Base-by-base conservation (phyloP, 768 basidiomycete genomes). In the Lactarius evosmus region DNA sequence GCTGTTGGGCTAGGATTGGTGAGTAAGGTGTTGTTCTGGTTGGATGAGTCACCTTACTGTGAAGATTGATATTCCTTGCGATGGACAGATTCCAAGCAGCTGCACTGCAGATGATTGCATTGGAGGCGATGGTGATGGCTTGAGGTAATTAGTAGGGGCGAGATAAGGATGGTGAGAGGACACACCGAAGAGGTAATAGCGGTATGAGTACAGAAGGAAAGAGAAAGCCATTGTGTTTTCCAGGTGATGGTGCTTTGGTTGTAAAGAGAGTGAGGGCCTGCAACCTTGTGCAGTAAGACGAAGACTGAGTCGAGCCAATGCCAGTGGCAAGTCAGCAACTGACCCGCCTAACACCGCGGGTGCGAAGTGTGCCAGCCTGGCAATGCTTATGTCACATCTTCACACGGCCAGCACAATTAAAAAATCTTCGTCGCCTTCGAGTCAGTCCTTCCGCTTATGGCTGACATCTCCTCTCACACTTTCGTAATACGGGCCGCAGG, bases 51-150 rank as follows among this genome's bases (percentile, higher is more conserved):
- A 12, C 6, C 61, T 53, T 40, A 69, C 67, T 36, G 38, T 17
- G 40, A 36, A 64, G 7, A 30, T 40, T 22, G 25, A 51, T 46
- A 50, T 19, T 57, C 25, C 58, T 58, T 12, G 66, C 57, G 41
- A 60, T 27, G 49, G 61, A 38, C 7, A 69, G 34, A 36, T 64
- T 69, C 67, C 67, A 69, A 34, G 55, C 66, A 40, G 62, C 67
- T 53, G 60, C 62, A 49, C 62, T 69, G 67, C 66, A 69, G 66
- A 69, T 63, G 38, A 69, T 60, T 19, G 67, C 62, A 61, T 36
- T 63, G 36, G 66, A 67, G 44, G 58, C 7, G 17, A 69, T 53
- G 30, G 54, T n/a, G 8, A 67, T 56, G 17, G 16, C 67, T 69
- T 46, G 41, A 7, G 7, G 32, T 3, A 8, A n/a, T 49, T 49